Evolutionary conservation across 768 basidiomycete genomes (phyloP).

Genomic region (Rhodotorula babjevae): DNA sequence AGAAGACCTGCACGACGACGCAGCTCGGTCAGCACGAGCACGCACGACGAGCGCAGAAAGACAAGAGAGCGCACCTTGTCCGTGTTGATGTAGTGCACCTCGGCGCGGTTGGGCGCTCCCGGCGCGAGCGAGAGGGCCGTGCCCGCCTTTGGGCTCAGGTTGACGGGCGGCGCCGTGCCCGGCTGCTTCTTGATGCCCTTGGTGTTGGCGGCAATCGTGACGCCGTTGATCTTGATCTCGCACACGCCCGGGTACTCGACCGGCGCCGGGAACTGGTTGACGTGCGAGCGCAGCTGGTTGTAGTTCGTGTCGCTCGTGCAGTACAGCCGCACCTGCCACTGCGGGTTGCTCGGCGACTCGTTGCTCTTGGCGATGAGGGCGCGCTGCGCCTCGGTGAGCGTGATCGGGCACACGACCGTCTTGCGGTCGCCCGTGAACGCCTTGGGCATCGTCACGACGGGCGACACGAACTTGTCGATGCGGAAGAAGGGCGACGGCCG

Average conservation of each 20-base stretch:
- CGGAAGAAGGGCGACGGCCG: slow-evolving; percentile 40
- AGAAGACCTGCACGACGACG: slow-evolving; percentile 64
- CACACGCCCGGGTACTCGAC: slow-evolving; percentile 88
- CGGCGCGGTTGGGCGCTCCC: slow-evolving; percentile 21
- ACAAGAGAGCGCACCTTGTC: slow-evolving; percentile 43
- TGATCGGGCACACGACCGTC: slow-evolving; percentile 59
- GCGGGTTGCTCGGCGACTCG: slow-evolving; percentile 44
- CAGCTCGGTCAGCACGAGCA: not conserved
- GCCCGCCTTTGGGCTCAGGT: slow-evolving; percentile 10
- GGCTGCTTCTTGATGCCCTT: slow-evolving; percentile 94
- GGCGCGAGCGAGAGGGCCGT: not conserved
- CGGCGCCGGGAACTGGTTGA: slow-evolving; percentile 56
- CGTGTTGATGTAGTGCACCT: slow-evolving; percentile 45
- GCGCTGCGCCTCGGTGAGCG: slow-evolving; percentile 63
- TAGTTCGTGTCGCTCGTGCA: slow-evolving; percentile 72
- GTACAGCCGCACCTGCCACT: slow-evolving; percentile 76
- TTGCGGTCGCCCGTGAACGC: slow-evolving; percentile 68
- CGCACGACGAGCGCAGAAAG: too few relatives aligned
- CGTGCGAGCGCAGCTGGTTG: slow-evolving; percentile 56
- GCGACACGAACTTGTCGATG: slow-evolving; percentile 31
- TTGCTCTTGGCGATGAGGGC: slow-evolving; percentile 56
- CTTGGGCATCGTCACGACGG: slow-evolving; percentile 42
- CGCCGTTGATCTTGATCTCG: slow-evolving; percentile 79
- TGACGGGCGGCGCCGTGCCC: slow-evolving; percentile 76
- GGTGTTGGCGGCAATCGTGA: slow-evolving; percentile 65